Base-by-base conservation (phyloP, 2,329 filamentous ascomycete genomes). In the Beauveria sp. region DNA sequence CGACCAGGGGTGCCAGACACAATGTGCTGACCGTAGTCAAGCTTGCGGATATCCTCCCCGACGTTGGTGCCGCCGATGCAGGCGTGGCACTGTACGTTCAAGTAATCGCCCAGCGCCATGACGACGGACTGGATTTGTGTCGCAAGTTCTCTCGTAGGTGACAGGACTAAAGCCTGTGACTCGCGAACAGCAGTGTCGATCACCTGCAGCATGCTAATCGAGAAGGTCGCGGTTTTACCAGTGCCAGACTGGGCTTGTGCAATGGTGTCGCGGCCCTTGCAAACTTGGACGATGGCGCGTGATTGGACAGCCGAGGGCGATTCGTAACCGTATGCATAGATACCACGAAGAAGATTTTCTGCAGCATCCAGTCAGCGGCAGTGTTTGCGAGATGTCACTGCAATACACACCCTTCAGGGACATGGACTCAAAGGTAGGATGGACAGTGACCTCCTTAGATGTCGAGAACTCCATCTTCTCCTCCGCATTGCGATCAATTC, bases 61-160 rank as follows among this genome's bases (percentile, higher is more conserved):
- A 99, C 92, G 71, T 96, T 97, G 67, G 94, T 99, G 63, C 94
- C 94, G 67, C 94, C 94, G 70, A 99, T 97, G 77, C 94, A 99
- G 63, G 94, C 93, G 71, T 99, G 94, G 78, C 94, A 99, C 77
- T 99, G 92, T 3, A 99, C 91, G 72, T 97, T 97, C 94, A 99
- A 97, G 81, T 97, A 99, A 77, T 99, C 94, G 66, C 94, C 94
- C n/a, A 99, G 85, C n/a, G 94, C 94, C 87, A 97, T 96, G 68
- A 99, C 90, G 63, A 99, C 94, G 41, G 91, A 96, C 78, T 99
- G 94, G 66, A 99, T 99, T 78, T 99, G 94, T 30, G 93, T 97
- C 51, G 94, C 94, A 66, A 99, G 81, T 83, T 99, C 94, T 72
- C 94, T 91, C 22, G 93, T 97, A 2, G 94, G 94, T 4, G 94